Percentiles rank a stretch among this genome's conserved stretches.
Evolutionary conservation across 768 basidiomycete genomes (phyloP).

Genomic region (Lactarius psammicola): DNA sequence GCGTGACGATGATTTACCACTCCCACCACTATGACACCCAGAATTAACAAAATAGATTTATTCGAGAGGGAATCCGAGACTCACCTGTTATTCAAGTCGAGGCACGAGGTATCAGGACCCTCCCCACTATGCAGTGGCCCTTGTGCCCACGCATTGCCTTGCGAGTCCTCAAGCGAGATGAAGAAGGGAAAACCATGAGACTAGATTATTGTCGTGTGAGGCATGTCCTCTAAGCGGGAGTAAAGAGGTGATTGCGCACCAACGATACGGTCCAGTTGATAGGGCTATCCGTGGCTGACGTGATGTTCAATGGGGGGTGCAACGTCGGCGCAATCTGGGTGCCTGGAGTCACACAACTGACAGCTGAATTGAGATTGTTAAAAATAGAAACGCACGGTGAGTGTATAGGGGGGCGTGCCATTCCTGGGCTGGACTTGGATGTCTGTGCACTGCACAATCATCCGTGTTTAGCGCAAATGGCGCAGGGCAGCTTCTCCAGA

Average conservation of each 20-base stretch:
- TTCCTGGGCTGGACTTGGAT: conserved; percentile 52
- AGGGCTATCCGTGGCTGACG: conserved; percentile 40
- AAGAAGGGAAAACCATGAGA: conserved; percentile 57
- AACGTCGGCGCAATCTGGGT: conserved; percentile 55
- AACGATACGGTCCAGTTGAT: conserved; percentile 60
- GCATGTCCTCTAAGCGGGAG: background rate
- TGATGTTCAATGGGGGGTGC: conserved; percentile 60
- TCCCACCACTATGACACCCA: background rate
- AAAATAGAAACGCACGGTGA: conserved; percentile 44
- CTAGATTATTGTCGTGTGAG: conserved; percentile 34
- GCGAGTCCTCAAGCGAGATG: conserved; percentile 51
- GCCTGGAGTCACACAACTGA: background rate
- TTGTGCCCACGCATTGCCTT: conserved; percentile 52
- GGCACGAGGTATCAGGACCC: conserved; percentile 42
- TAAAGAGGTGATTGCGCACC: conserved; percentile 25
- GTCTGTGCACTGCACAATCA: conserved; percentile 51
- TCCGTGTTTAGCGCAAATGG: background rate
- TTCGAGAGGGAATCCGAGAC: background rate
- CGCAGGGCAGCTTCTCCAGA: background rate
- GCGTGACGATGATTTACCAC: background rate
- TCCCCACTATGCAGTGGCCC: conserved; percentile 59
- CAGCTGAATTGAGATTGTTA: background rate
- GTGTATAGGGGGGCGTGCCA: conserved; percentile 57
- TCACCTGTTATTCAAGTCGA: conserved; percentile 33
- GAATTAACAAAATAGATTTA: background rate